Evolutionary conservation across 208 protist species (phyloP).

Genomic region (Angomonas ambiguus): DNA sequence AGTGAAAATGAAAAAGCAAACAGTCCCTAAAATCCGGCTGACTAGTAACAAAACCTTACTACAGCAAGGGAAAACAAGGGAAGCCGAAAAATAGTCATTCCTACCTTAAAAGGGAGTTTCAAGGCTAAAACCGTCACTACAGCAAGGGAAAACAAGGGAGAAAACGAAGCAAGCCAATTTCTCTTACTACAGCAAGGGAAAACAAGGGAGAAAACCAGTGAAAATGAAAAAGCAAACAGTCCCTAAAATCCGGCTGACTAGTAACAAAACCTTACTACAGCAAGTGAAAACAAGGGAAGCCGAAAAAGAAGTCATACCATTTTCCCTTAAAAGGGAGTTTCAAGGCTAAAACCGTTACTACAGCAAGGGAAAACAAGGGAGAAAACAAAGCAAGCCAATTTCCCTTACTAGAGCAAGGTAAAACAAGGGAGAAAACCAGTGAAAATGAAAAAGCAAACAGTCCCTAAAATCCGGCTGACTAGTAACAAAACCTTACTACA

Average conservation of each 20-base stretch:
- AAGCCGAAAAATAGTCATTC: background rate
- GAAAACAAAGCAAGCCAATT: conserved; percentile 6
- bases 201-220: background rate
- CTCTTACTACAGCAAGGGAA: background rate
- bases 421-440: too few relatives aligned
- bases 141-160: conserved; percentile 10
- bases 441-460: too few relatives aligned
- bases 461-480: too few relatives aligned
- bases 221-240: conserved; percentile 2
- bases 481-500: too few relatives aligned
- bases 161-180: conserved; percentile 16
- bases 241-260: too few relatives aligned
- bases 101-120: too few relatives aligned
- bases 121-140: conserved; percentile 9
- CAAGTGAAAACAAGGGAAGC: conserved; percentile 8
- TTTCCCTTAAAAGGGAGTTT: too few relatives aligned
- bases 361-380: conserved; percentile 11
- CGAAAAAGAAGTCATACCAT: conserved; percentile 10
- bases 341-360: too few relatives aligned
- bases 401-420: conserved; percentile 5
- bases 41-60: conserved; percentile 1
- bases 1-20: conserved; percentile 7
- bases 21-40: background rate
- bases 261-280: conserved; percentile 6
- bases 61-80: background rate